Conservation (phyloP, 345 rosid species). For the Eucalyptus regnans region DNA sequence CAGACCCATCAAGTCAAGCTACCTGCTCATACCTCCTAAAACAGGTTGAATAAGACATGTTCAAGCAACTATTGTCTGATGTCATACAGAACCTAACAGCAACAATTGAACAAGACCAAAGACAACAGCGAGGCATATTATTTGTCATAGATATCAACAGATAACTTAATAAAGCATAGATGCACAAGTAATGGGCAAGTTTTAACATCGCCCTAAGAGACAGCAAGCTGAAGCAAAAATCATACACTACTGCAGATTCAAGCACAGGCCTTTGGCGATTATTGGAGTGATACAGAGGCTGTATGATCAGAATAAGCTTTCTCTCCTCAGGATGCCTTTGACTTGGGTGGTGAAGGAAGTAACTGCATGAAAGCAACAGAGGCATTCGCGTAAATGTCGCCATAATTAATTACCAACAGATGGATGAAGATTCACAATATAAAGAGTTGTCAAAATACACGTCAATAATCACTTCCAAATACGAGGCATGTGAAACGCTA, state of each 20-base stretch:
- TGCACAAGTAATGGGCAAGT: background rate
- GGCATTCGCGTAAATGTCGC: background rate
- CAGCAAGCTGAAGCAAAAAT: background rate
- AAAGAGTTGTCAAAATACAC: background rate
- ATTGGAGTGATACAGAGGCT: background rate
- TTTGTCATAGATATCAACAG: background rate
- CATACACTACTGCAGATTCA: background rate
- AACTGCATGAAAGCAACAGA: conserved; percentile 21
- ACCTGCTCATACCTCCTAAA: background rate
- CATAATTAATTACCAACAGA: background rate
- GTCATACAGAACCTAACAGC: background rate
- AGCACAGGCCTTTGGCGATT: background rate
- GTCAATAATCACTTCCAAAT: background rate
- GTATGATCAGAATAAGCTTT: background rate
- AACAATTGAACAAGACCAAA: background rate
- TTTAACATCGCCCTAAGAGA: background rate
- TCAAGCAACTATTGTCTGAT: background rate
- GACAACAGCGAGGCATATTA: background rate
- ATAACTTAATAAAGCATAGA: background rate
- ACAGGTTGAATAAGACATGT: background rate
- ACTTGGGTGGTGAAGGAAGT: conserved; percentile 60
- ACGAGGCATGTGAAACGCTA: background rate
- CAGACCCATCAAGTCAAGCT: background rate
- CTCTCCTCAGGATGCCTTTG: conserved; percentile 34
- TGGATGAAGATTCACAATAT: background rate